Evolutionary conservation across 805 yeast genomes (phyloP).

Genomic region (Spathaspora sp.): DNA sequence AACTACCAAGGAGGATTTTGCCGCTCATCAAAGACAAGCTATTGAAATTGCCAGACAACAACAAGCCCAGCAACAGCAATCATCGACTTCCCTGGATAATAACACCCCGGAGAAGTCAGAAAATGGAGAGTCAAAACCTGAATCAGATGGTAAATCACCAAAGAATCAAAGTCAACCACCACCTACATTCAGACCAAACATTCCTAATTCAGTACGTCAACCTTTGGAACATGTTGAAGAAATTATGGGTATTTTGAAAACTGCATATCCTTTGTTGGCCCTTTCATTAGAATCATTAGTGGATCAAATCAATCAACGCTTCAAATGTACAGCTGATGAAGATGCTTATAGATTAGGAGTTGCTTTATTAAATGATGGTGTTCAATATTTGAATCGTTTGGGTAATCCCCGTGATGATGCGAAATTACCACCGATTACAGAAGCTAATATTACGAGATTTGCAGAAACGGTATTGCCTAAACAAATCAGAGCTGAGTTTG

Average conservation of each 20-base stretch:
- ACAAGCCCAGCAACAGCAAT: neutral
- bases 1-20: slow-evolving; percentile 91
- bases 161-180: neutral
- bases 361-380: slow-evolving; percentile 89
- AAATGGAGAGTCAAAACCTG: slow-evolving; percentile 1
- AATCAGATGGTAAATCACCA: neutral
- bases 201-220: slow-evolving; percentile 42
- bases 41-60: slow-evolving; percentile 27
- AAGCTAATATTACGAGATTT: slow-evolving; percentile 79
- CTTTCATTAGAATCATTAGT: slow-evolving; percentile 90
- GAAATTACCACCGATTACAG: slow-evolving; percentile 85
- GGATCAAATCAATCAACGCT: slow-evolving; percentile 90
- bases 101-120: slow-evolving; percentile 2
- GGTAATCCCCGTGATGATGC: slow-evolving; percentile 88
- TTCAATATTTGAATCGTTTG: slow-evolving; percentile 81
- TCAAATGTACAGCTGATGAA: slow-evolving; percentile 91
- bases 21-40: slow-evolving; percentile 79
- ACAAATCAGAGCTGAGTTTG: slow-evolving; percentile 85
- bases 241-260: slow-evolving; percentile 89
- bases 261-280: slow-evolving; percentile 93
- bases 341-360: slow-evolving; percentile 93
- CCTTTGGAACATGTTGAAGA: slow-evolving; percentile 94
- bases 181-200: slow-evolving; percentile 1
- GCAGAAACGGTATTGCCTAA: slow-evolving; percentile 92
- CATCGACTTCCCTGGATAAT: neutral